A percentile compares a stretch with the other conserved stretches of the same genome.
These are phyloP conservation scores for Oropetium thomaeum DNA, from an alignment of 176 grass and related monocot species.

Conservation along the genomic window DNA sequence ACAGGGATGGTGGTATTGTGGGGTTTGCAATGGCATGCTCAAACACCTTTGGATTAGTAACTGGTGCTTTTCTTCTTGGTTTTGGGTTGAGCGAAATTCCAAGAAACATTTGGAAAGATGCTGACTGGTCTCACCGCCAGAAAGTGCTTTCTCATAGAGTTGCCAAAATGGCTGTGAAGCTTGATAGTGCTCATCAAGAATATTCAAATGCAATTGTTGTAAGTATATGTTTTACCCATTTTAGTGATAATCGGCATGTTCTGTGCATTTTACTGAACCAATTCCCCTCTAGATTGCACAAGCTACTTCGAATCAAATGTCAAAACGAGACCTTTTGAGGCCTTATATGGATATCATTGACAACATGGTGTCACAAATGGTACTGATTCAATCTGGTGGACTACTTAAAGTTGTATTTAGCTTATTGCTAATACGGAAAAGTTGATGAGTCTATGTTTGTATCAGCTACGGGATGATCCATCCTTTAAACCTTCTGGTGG, in stretches of 20 bases:
- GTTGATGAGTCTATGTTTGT: conserved; percentile 28
- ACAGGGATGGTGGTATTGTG: conserved; percentile 84
- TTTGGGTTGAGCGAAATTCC: conserved; percentile 99
- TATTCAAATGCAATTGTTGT: conserved; percentile 99
- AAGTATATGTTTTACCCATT: conserved; percentile 30
- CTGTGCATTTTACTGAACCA: conserved; percentile 4
- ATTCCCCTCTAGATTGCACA: conserved; percentile 68
- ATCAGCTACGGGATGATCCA: conserved; percentile 80
- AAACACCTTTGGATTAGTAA: conserved; percentile 98
- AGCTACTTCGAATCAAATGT: conserved; percentile 99
- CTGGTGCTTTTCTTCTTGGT: conserved; percentile 98
- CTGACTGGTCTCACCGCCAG: conserved; percentile 85
- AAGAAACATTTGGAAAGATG: conserved; percentile 93
- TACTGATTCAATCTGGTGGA: conserved; percentile 42
- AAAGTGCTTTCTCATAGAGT: conserved; percentile 92
- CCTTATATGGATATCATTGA: conserved; percentile 99
- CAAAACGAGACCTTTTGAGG: conserved; percentile 89
- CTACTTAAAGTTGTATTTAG: conserved; percentile 5
- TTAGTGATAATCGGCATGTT: conserved; percentile 1
- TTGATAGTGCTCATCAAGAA: conserved; percentile 96
- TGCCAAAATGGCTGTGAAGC: conserved; percentile 94
- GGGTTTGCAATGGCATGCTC: conserved; percentile 99
- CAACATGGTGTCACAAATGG: conserved; percentile 91
- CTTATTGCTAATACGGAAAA: neutral
- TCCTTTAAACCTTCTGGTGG: conserved; percentile 97